Conservation (phyloP, 2,329 filamentous ascomycete species). For the Aaosphaeria pasadenensis region DNA sequence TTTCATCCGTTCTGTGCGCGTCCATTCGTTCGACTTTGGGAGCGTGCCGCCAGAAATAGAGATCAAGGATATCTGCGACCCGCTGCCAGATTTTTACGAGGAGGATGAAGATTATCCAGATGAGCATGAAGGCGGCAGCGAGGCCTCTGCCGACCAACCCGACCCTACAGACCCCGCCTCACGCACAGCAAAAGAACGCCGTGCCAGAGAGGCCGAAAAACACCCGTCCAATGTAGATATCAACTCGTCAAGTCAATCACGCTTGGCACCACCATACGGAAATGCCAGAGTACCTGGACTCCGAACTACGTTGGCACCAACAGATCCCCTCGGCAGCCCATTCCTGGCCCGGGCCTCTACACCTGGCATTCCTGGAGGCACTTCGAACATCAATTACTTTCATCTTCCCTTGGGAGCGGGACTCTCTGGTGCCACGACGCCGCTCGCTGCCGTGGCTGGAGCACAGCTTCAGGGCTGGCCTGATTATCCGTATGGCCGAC, state of each 20-base stretch:
- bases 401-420: conserved; percentile 71
- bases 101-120: conserved; percentile 65
- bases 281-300: conserved; percentile 24
- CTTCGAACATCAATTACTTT: conserved; percentile 78
- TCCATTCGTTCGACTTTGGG: conserved; percentile 93
- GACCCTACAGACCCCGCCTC: conserved; percentile 21
- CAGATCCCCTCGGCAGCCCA: conserved; percentile 35
- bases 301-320: conserved; percentile 25
- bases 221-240: conserved; percentile 4
- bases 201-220: conserved; percentile 18
- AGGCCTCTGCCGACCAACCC: conserved; percentile 13
- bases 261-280: conserved; percentile 20
- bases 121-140: conserved; percentile 45
- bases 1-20: conserved; percentile 94
- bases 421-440: conserved; percentile 73
- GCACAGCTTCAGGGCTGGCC: conserved; percentile 60
- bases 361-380: conserved; percentile 64
- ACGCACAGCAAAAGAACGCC: conserved; percentile 32
- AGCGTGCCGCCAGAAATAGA: conserved; percentile 78
- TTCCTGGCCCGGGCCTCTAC: conserved; percentile 47
- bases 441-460: conserved; percentile 74
- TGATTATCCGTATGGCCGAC: conserved; percentile 29
- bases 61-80: conserved; percentile 95
- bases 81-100: conserved; percentile 94
- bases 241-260: conserved; percentile 13